Percentiles rank a stretch among this genome's conserved stretches.
Conservation (phyloP, 2,329 filamentous ascomycete genomes). For the Exophiala dermatitidis region DNA sequence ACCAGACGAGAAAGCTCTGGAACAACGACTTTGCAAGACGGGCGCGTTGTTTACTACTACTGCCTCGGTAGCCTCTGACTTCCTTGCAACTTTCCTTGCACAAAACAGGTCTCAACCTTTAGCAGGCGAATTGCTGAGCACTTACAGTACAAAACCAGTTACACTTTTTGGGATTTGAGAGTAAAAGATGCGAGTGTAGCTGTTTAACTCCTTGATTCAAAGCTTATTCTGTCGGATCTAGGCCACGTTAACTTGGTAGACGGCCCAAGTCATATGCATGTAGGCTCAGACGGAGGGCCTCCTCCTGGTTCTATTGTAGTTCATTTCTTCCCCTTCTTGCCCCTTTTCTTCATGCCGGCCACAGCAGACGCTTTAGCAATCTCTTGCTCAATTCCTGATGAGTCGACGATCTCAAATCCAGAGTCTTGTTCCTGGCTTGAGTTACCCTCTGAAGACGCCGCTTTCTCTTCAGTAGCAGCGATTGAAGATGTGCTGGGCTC, state of each 20-base stretch:
- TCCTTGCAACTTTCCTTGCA: too few relatives aligned
- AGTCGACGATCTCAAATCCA: conserved; percentile 27
- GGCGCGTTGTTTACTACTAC: too few relatives aligned
- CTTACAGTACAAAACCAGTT: too few relatives aligned
- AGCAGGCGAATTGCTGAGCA: too few relatives aligned
- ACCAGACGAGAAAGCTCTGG: not conserved
- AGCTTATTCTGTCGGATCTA: too few relatives aligned
- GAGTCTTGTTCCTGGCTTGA: conserved; percentile 24
- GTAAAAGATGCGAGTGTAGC: too few relatives aligned
- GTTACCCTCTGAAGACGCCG: conserved; percentile 14
- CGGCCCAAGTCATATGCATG: too few relatives aligned
- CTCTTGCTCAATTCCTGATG: conserved; percentile 23
- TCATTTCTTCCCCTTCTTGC: conserved; percentile 26
- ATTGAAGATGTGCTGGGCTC: not conserved
- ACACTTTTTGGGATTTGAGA: too few relatives aligned
- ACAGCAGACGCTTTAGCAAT: conserved; percentile 11
- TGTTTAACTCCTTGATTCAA: too few relatives aligned
- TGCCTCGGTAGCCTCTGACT: too few relatives aligned
- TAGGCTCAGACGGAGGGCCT: not conserved
- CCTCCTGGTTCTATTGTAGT: not conserved
- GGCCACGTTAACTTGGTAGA: too few relatives aligned
- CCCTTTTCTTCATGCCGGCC: conserved; percentile 21
- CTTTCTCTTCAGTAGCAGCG: conserved; percentile 11
- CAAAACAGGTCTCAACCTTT: too few relatives aligned
- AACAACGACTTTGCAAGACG: not conserved